Base-by-base conservation (phyloP, 306 rosid species). In the Casuarina glauca region DNA sequence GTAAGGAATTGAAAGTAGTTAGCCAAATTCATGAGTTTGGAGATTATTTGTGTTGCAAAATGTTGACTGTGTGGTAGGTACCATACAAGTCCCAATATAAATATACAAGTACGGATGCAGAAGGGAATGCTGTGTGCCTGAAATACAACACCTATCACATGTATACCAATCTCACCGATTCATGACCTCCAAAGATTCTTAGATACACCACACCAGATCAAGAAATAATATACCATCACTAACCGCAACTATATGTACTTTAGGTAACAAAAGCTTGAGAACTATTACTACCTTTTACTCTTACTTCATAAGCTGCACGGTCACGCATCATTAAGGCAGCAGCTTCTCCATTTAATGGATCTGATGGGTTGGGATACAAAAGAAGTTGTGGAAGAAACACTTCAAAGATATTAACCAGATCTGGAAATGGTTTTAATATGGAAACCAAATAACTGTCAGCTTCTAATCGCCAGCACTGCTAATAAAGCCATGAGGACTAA, bases 351-450 rank as follows among this genome's bases (percentile, higher is more conserved):
- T 94, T 94, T 86, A 92, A 77, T 60, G 98, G 98, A 78, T 92
- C 94, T 17, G 93, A 84, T 79, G 97, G 89, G 77, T 94, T 94
- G 73, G 98, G 98, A 80, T 94, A 94, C 75, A 92, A 81, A 73
- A 94, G 97, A 73, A 94, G 96, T 85, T 94, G 97, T 5, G 98
- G 97, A 86, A 94, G 94, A 85, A 94, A 94, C 81, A 88, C 91
- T 78, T 90, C 97, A 12, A 94, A 89, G 76, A 93, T 91, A 76
- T 90, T 93, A 68, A 90, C 90, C 81, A 94, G 96, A 88, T 93
- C 97, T 94, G 90, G 38, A 74, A 41, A 78, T 45, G 64, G 5
- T 61, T 54, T 70, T 19, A 74, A 71, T 45, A 48, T 39, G 39
- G 46, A 55, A 46, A 16, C 80, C 44, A 80, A 60, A 77, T 51